Evolutionary conservation across 345 rosid species (phyloP).

Genomic region (Leavenworthia alabamica): DNA sequence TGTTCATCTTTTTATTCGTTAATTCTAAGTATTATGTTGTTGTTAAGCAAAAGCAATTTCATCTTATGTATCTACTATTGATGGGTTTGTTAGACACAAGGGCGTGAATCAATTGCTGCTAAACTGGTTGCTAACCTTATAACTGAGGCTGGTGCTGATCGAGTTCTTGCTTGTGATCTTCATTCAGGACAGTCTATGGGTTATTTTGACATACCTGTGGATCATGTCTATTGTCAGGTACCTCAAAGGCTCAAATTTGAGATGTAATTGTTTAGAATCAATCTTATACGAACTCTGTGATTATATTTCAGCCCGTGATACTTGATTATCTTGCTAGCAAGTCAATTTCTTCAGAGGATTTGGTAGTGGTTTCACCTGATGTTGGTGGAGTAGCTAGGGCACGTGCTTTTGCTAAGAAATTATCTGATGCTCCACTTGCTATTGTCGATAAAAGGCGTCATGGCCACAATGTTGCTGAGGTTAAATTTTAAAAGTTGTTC

Average conservation of each 20-base stretch:
- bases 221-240: slow-evolving; percentile 95
- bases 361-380: slow-evolving; percentile 98
- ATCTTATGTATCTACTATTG: not conserved
- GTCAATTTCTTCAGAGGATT: slow-evolving; percentile 66
- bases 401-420: slow-evolving; percentile 90
- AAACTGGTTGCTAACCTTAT: slow-evolving; percentile 91
- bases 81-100: slow-evolving; percentile 75
- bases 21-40: not conserved
- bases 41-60: no score
- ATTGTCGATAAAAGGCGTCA: slow-evolving; percentile 99
- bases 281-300: not conserved
- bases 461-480: slow-evolving; percentile 99
- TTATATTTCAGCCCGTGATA: slow-evolving; percentile 72
- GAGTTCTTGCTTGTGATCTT: slow-evolving; percentile 95
- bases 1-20: not conserved
- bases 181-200: slow-evolving; percentile 99
- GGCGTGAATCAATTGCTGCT: slow-evolving; percentile 98
- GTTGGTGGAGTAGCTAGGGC: slow-evolving; percentile 99
- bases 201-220: slow-evolving; percentile 97
- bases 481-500: slow-evolving; percentile 1
- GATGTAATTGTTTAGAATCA: no score
- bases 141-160: slow-evolving; percentile 95
- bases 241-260: not conserved
- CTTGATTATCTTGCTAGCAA: slow-evolving; percentile 99
- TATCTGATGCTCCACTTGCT: slow-evolving; percentile 97